Evolutionary conservation across 306 rosid species (phyloP).

Genomic region (Adenanthera pavonina): DNA sequence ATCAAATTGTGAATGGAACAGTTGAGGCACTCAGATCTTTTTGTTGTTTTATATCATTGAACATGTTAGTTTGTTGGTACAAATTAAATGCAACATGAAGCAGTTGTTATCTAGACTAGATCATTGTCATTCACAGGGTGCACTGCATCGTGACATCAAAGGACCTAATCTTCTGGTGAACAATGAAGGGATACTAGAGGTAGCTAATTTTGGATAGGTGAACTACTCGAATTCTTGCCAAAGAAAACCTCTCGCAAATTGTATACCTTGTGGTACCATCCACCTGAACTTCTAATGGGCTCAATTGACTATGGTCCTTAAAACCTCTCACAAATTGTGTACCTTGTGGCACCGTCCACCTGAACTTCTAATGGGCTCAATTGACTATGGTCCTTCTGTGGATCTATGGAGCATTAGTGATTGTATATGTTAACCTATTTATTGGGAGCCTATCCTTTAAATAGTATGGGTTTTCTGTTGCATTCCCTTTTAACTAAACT

Average conservation of each 20-base stretch:
- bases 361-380: conserved; percentile 88
- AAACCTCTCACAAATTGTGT: conserved; percentile 89
- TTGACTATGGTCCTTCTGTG: conserved; percentile 69
- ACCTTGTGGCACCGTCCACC: conserved; percentile 99
- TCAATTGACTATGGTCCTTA: conserved; percentile 83
- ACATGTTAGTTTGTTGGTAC: conserved; percentile 31
- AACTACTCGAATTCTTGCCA: conserved; percentile 62
- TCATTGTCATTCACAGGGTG: conserved; percentile 85
- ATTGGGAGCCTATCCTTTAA: too few species aligned
- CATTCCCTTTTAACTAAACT: too few species aligned
- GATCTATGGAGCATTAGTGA: too few species aligned
- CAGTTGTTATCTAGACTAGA: conserved; percentile 86
- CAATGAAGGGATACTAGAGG: conserved; percentile 83
- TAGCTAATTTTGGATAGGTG: conserved; percentile 95
- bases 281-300: conserved; percentile 94
- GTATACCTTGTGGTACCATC: conserved; percentile 98
- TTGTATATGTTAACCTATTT: too few species aligned
- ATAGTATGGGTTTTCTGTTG: too few species aligned
- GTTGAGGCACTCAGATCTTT: neutral
- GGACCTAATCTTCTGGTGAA: conserved; percentile 92
- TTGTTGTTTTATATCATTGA: neutral
- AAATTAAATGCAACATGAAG: conserved; percentile 90
- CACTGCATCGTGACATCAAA: conserved; percentile 93
- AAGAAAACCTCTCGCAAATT: conserved; percentile 78
- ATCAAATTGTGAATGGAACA: neutral